Percentiles rank a stretch among this genome's conserved stretches.
Evolutionary conservation across 2,329 filamentous ascomycete genomes (phyloP).

Genomic region (Cadophora sp.): DNA sequence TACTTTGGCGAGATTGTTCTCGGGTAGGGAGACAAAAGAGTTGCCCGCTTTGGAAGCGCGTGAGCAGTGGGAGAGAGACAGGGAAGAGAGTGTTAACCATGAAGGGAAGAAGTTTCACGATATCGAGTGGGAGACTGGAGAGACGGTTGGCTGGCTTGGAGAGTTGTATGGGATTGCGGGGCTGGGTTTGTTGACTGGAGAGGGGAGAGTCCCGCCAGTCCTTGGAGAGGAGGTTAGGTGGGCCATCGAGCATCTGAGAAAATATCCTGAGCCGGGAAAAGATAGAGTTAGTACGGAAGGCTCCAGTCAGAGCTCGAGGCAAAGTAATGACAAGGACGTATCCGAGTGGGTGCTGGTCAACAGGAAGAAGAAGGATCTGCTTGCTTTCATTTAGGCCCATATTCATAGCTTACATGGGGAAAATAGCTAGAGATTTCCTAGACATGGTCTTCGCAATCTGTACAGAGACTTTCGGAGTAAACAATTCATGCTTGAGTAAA

Average conservation of each 20-base stretch:
- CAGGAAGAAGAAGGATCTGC: constrained; percentile 30
- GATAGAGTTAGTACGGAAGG: constrained; percentile 11
- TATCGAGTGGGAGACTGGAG: constrained; percentile 58
- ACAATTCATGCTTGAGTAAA: not conserved
- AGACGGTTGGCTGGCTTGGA: constrained; percentile 56
- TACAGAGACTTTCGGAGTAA: not conserved
- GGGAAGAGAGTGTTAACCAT: constrained; percentile 43
- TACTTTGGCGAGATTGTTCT: constrained; percentile 57
- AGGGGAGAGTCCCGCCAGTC: constrained; percentile 55
- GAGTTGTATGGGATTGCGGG: constrained; percentile 57
- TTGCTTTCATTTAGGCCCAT: constrained; percentile 30
- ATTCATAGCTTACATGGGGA: too few species aligned
- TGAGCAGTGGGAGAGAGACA: constrained; percentile 54
- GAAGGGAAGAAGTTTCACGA: constrained; percentile 58
- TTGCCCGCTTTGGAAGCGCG: constrained; percentile 51
- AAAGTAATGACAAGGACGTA: not conserved
- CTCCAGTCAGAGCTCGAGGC: not conserved
- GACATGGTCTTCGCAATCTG: not conserved
- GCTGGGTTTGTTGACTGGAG: constrained; percentile 54
- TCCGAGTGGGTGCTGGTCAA: constrained; percentile 31
- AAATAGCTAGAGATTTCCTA: too few species aligned
- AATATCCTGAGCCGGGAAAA: constrained; percentile 52
- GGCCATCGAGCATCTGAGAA: constrained; percentile 56
- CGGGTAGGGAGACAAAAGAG: constrained; percentile 48
- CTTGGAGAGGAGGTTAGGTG: constrained; percentile 53